Conservation (phyloP, 2,329 filamentous ascomycete genomes). For the Coleophoma cylindrospora region DNA sequence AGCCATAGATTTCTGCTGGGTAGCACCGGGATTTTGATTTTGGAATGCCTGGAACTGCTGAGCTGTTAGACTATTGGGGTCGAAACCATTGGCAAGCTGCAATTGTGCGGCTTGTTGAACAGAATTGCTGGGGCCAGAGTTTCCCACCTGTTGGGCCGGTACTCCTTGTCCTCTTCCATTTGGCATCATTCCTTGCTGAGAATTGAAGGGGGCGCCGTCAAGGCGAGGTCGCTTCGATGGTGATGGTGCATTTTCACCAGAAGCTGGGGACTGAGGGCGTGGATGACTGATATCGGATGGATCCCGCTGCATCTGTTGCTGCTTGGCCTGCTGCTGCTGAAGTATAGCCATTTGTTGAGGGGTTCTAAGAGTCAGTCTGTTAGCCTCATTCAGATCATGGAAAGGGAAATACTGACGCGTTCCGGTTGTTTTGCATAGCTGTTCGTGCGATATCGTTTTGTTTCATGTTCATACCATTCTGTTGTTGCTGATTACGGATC, state of each 20-base stretch:
- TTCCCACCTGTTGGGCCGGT: conserved; percentile 63
- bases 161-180: conserved; percentile 70
- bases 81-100: conserved; percentile 67
- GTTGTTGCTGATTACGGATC: conserved; percentile 57
- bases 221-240: conserved; percentile 86
- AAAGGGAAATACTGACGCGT: conserved; percentile 49
- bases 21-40: conserved; percentile 35
- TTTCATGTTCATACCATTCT: conserved; percentile 54
- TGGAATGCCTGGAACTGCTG: conserved; percentile 66
- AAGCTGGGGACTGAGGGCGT: conserved; percentile 75
- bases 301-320: conserved; percentile 82
- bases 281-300: conserved; percentile 74
- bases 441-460: conserved; percentile 62
- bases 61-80: conserved; percentile 66
- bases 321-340: conserved; percentile 65
- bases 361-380: conserved; percentile 9
- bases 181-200: conserved; percentile 65
- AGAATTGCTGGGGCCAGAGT: conserved; percentile 40
- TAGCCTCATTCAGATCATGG: background rate
- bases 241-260: conserved; percentile 83
- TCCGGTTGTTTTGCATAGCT: conserved; percentile 74
- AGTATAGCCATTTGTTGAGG: conserved; percentile 68
- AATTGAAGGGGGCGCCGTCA: conserved; percentile 67
- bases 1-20: conserved; percentile 64
- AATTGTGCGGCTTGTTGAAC: conserved; percentile 50